Base-by-base conservation (phyloP, 2,329 filamentous ascomycete species). In the Paraconiothyrium brasiliense region DNA sequence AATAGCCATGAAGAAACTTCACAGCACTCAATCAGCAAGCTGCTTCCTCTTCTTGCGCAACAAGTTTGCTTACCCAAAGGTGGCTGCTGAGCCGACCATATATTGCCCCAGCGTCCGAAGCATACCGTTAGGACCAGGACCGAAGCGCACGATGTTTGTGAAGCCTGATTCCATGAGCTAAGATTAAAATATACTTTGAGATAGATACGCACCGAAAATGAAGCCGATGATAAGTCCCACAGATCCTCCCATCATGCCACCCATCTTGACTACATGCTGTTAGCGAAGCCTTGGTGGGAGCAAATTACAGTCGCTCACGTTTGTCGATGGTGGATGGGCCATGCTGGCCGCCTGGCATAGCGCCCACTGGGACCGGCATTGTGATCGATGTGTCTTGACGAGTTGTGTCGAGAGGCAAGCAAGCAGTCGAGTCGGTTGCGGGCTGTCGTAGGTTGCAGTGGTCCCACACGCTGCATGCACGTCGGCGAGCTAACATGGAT, bases 161-260 rank as follows among this genome's bases (percentile, higher is more conserved):
- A 91, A 92, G 78, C 93, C 93, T 97, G 59, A 34, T 14, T 13
- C 16, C 5, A 57, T 75, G 61, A 75, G 71, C 69, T n/a, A 39
- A 22, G 46, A 51, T 51, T n/a, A 46, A 14, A 39, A 49, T 10
- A 22, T 47, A 24, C 34, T 43, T 24, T 35, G 8, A 41, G 52
- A 58, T n/a, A n/a, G 20, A 20, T 52, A 72, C 84, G 54, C 84
- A 96, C 94, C 95, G 72, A 95, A 97, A 74, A 99, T 96, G 84
- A 99, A 98, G 67, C 95, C 95, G 82, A 99, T 97, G 78, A 97
- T 97, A 56, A 92, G 85, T 65, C 95, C 95, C 65, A 99, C 95
- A 80, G 93, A 96, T 79, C 93, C 92, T 71, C 95, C 95, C 93
- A 98, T 98, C 90, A 99, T 90, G 66, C 92, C 93, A 72, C 95